Base-by-base conservation (phyloP, 2,329 filamentous ascomycete genomes). In the Alternaria ethzedia region DNA sequence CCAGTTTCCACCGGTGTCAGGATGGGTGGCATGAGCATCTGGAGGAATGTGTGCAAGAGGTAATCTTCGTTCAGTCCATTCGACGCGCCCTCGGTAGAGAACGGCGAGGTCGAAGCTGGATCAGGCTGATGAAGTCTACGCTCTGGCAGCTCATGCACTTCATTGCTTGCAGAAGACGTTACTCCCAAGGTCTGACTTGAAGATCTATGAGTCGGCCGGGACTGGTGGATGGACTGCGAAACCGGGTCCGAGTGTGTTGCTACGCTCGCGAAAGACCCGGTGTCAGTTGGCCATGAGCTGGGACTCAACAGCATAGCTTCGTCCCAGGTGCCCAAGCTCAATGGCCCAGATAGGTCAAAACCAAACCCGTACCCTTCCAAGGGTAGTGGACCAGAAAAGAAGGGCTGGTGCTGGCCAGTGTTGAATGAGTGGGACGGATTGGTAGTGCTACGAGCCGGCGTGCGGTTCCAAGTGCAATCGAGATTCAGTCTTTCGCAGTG, bases 401-500 rank as follows among this genome's bases (percentile, higher is more conserved):
- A 69, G 11, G 61, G 49, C 3, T 66, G 63, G 11, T 59, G 57
- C 50, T 62, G 58, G n/a, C 66, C 36, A 13, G 60, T 55, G 25
- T 52, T 50, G 8, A 74, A 69, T 12, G 71, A 71, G 17, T 70
- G 71, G 2, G 66, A 65, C 50, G 69, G 68, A 44, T 64, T 61
- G 51, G 54, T 71, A 51, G 45, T 67, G 46, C 64, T 70, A 44
- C 70, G 64, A 26, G 64, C 47, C 23, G 51, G 61, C 12, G 70
- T 67, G 17, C 77, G 71, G 64, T 80, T 80, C 85, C 86, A 87
- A 54, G 81, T 81, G 73, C 86, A 88, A 50, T 86, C 82, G 23
- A 87, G 78, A 61, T 84, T 84, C 52, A 87, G 80, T 44, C 85
- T 81, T 71, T 83, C 83, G 75, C 86, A 87, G 70, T 86, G 85